Evolutionary conservation across 257 asterid genomes (phyloP), one percentile per base, ranked within the genome.

Genomic region (Apocynum venetum): DNA sequence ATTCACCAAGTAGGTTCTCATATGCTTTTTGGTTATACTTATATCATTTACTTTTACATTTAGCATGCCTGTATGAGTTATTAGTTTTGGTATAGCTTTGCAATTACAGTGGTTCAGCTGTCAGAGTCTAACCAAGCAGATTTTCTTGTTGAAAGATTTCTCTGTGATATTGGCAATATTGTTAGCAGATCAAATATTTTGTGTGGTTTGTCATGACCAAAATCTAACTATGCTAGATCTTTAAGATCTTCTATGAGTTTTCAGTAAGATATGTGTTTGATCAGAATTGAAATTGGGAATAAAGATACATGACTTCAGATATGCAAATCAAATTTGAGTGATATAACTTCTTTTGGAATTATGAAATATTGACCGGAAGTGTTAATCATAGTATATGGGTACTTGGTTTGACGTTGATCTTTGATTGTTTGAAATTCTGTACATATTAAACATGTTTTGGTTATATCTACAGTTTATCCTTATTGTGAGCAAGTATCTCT

Each of bases 1-100:
- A 92, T 92, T 84, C 96, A 86, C 83, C 96, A 92, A 91, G 97
- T 90, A 88, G 52, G 78, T 80, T 82, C 38, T 76, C 82, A 51
- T 47, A n/a, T 52, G 1, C 48, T 73, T 84, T 71, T 51, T 19
- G 55, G 55, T 63, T 1, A 71, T n/a, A 8, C 47, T 20, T 67
- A 40, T 11, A 49, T 35, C 40, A 51, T 11, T 4, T 56, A 15
- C 12, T 31, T 60, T 14, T 31, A 3, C 69, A 40, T 35, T 0
- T 38, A n/a, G 19, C 48, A 11, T 46, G 43, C 46, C 41, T 31
- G 14, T 20, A 38, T 17, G 38, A 40, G 35, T 10, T 38, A 4
- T 4, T 63, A 49, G 61, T 38, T 15, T 51, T 9, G 20, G 1
- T 43, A 41, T 36, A 48, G 49, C 40, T 75, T 25, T 4, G 46